Base-by-base conservation (phyloP, 805 yeast species). In the Wickerhamomyces ciferrii region DNA sequence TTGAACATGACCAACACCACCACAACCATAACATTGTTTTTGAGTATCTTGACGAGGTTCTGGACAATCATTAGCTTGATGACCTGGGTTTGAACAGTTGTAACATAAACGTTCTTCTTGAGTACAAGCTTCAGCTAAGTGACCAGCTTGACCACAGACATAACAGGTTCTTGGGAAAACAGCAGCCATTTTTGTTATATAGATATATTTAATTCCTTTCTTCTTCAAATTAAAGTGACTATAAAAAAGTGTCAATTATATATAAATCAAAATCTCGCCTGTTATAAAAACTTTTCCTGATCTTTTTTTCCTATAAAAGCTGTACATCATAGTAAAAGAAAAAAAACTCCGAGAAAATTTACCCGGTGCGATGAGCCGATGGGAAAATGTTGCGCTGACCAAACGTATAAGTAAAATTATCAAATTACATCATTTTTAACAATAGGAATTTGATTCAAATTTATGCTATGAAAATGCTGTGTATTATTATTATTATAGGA, bases 21-120 rank as follows among this genome's bases (percentile, higher is more conserved):
- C 94, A 72, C 97, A 90, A 68, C 85, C 85, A 83, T 86, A 90
- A 70, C 97, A 90, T 68, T 90, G 90, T 70, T 90, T 90, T 67
- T 80, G 80, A 57, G 81, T 81, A 55, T 86, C 79, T 68, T 89
- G 90, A 69, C 84, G 87, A 64, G 96, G 96, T 63, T 83, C 82
- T 40, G 94, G 85, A 70, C 97, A 90, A 53, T 86, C 95, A 57
- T 81, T 78, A 45, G 94, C 87, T 69, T 87, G 91, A 69, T 88
- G 96, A 53, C 94, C 94, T 50, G 95, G 84, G 68, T 84, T 77
- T 65, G 84, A 87, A 71, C 96, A 88, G 81, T 89, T 88, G 85
- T 89, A 88, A 72, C 96, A 88, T 64, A 88, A 75, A 73, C 91
- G 83, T 68, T 85, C 91, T 50, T 83, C 75, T 70, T 88, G 91